Evolutionary conservation across 2,329 filamentous ascomycete genomes (phyloP).

Genomic region (Aspergillus ustus): DNA sequence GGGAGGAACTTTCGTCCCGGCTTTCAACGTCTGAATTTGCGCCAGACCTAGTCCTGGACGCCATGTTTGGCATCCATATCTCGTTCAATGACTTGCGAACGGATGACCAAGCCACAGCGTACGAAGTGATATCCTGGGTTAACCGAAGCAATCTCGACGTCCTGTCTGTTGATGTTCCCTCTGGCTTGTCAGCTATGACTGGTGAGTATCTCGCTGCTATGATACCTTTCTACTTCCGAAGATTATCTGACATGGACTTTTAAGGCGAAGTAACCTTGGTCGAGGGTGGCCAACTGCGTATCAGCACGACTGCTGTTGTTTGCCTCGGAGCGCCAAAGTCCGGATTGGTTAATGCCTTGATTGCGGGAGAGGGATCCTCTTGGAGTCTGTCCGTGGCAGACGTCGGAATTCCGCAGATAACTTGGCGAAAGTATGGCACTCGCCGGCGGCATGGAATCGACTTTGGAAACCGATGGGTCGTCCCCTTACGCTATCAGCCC

Average conservation of each 20-base stretch:
- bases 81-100: conserved; percentile 87
- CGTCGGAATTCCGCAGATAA: conserved; percentile 79
- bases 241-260: background rate
- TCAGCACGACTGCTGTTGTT: conserved; percentile 81
- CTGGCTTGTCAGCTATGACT: conserved; percentile 79
- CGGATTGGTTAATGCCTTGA: conserved; percentile 78
- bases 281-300: conserved; percentile 78
- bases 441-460: conserved; percentile 82
- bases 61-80: conserved; percentile 81
- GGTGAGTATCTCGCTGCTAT: conserved; percentile 61
- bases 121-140: conserved; percentile 91
- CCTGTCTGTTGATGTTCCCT: conserved; percentile 87
- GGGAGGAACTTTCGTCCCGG: conserved; percentile 61
- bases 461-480: conserved; percentile 85
- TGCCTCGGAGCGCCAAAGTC: conserved; percentile 85
- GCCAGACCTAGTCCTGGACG: conserved; percentile 84
- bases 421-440: conserved; percentile 83
- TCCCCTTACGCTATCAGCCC: conserved; percentile 63
- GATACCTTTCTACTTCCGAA: background rate
- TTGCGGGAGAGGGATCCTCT: conserved; percentile 57
- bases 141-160: conserved; percentile 84
- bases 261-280: conserved; percentile 59
- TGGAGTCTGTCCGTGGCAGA: conserved; percentile 88
- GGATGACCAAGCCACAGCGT: conserved; percentile 80
- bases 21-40: conserved; percentile 61